phyloP scores from a whole-genome alignment of 1,139 yeast genomes.

The Protomyces arabidopsidicola region DNA sequence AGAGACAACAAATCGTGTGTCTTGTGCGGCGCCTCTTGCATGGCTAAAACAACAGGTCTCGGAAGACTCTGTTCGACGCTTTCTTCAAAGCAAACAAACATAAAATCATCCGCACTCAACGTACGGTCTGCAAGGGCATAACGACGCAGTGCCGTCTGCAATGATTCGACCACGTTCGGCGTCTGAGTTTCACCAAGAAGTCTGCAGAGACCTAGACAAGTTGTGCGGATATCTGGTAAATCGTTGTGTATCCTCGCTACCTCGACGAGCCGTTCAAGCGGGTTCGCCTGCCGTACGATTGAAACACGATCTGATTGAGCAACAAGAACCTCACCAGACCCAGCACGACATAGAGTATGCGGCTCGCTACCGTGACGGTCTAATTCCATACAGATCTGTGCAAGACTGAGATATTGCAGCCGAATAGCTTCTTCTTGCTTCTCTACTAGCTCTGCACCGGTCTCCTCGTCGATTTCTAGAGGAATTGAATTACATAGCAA shows the following conservation, averaged over 20 bases:
- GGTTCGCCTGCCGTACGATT: slow-evolving; percentile 2
- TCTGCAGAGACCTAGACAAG: background rate
- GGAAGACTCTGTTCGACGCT: slow-evolving; percentile 3
- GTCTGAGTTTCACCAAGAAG: background rate
- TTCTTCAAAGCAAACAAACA: slow-evolving; percentile 8
- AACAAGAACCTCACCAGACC: slow-evolving; percentile 4
- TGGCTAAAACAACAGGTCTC: background rate
- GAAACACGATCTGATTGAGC: slow-evolving; percentile 4
- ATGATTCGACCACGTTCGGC: background rate
- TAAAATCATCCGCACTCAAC: slow-evolving; percentile 16
- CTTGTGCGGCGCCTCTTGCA: background rate
- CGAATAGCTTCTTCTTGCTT: slow-evolving; percentile 11
- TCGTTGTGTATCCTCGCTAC: background rate
- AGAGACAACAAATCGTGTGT: background rate
- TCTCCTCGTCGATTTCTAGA: slow-evolving; percentile 9
- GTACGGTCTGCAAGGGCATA: slow-evolving; percentile 11
- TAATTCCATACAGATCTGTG: slow-evolving; percentile 14
- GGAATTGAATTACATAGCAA: background rate
- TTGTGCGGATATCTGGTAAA: background rate
- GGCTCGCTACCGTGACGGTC: slow-evolving; percentile 15
- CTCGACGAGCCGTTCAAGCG: slow-evolving; percentile 1
- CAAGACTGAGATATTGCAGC: slow-evolving; percentile 3
- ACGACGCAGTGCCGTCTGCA: background rate
- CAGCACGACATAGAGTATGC: slow-evolving; percentile 1
- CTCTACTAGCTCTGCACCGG: slow-evolving; percentile 8